phyloP scores from a whole-genome alignment of 208 protist species.

The Balamuthia mandrillaris region DNA sequence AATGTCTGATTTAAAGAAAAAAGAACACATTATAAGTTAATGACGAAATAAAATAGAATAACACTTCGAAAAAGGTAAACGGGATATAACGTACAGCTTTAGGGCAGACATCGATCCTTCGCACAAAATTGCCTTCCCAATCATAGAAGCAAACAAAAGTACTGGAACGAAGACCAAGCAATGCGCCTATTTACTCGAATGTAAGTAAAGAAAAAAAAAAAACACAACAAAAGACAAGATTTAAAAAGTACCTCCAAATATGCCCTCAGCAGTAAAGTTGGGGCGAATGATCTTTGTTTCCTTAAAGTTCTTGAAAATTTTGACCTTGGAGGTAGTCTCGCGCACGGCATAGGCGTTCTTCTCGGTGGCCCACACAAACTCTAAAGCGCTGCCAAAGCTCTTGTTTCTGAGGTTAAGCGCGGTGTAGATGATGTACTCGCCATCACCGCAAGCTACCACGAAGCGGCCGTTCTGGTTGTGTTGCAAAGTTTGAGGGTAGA shows the following conservation, averaged over 20 bases:
- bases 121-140: conserved; percentile 88
- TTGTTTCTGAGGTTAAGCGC: conserved; percentile 92
- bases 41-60: no score
- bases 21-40: no score
- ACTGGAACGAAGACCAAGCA: conserved; percentile 83
- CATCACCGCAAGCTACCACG: conserved; percentile 87
- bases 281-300: conserved; percentile 82
- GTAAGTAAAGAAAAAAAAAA: conserved; percentile 36
- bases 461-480: conserved; percentile 93
- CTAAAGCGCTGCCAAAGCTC: conserved; percentile 89
- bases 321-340: conserved; percentile 81
- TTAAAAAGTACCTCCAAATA: conserved; percentile 69
- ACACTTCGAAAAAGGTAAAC: no score
- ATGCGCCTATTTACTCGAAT: no score
- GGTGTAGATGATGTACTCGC: conserved; percentile 97
- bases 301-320: conserved; percentile 94
- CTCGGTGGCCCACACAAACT: conserved; percentile 89
- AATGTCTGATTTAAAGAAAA: conserved; percentile 50
- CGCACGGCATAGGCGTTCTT: conserved; percentile 84
- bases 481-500: conserved; percentile 82
- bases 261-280: conserved; percentile 65
- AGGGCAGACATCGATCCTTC: conserved; percentile 89
- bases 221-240: neutral
- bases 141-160: conserved; percentile 92
- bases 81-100: conserved; percentile 68